Base-by-base conservation (phyloP, 371 early-diverging fungal genomes). In the Mortierella sp. region DNA sequence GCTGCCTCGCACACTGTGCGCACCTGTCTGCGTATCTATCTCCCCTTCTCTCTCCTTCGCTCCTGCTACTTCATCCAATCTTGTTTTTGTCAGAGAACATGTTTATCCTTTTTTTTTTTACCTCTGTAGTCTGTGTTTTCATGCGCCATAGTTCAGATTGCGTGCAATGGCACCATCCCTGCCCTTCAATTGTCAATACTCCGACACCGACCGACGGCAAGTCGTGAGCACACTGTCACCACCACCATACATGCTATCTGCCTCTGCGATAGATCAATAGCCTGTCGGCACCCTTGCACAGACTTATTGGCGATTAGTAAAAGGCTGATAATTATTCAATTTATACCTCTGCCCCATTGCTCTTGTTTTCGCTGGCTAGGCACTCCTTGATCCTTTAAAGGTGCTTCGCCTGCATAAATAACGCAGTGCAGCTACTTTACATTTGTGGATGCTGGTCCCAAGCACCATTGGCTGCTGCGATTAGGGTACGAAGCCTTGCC, bases 141-240 rank as follows among this genome's bases (percentile, higher is more conserved):
- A 31, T 74, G 61, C 61, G 64, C 28, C 31, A 46, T 67, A 34
- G 21, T 34, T 50, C 46, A 31, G 34, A 77, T 83, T 83, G 80
- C 83, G 83, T 80, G 83, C 76, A 71, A 80, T 83, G 83, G 83
- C 83, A 72, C 73, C 83, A 83, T 79, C 72, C 40, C 26, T 31
- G 26, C 54, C 69, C 46, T 57, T 54, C 71, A 72, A 80, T 83
- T 83, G 77, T 51, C 73, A 82, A 82, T 82, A 19, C 44, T 53
- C 19, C 51, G 48, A 53, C 40, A 46, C 13, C 59, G 59, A 59
- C 59, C 59, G 26, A 53, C 24, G 59, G 19, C 21, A 21, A 2
- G 24, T 64, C 64, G 34, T 37, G 64, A 19, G 64, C 21, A 64
- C 37, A 21, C 37, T 19, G 43, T 40, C 43, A 6, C 37, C 64